Evolutionary conservation across 352 stramenopile species (phyloP), one percentile per base, ranked within the genome.

Genomic region (Plasmopara viticola): DNA sequence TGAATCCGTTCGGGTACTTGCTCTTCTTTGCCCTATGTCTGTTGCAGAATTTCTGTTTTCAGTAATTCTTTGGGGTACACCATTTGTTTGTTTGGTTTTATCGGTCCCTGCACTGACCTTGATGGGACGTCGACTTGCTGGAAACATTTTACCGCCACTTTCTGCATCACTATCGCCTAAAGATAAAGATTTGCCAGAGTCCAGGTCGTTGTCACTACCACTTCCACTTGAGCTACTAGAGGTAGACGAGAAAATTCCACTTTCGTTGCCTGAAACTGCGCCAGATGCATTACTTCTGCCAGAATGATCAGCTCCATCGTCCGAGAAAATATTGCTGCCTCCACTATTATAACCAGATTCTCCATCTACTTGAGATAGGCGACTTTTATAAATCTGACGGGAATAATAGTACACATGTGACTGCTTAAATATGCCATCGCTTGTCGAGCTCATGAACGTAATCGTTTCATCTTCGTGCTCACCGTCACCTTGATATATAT

Each of bases 191-290:
- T 69, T 68, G 20, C 53, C 58, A 15, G 68, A 82, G 3, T 49
- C 49, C 28, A 61, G 48, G 7, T 66, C 66, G 17, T 77, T 70
- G 9, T 83, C 76, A 25, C 74, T 88, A 9, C 69, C 76, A 61
- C 68, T 84, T 29, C 64, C 74, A 53, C 76, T 89, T 15, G 72
- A 78, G 29, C 62, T 85, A 50, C 68, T 86, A 34, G 56, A 72
- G 2, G 56, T 63, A n/a, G 56, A 78, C 4, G 64, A 82, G 2
- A 69, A 48, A 10, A 73, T 44, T 28, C 79, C 68, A 15, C 67
- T 80, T 34, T 67, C 66, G 44, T 70, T 66, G 30, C 53, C 60
- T 5, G 73, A 86, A 35, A 54, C 58, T 44, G 60, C 59, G 18
- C 59, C 58, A 15, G 62, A 77, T 25, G 38, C 59, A 56, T 56